Evolutionary conservation across 208 protist species (phyloP), one percentile per base, ranked within the genome.

Genomic region (Leishmania martiniquensis): DNA sequence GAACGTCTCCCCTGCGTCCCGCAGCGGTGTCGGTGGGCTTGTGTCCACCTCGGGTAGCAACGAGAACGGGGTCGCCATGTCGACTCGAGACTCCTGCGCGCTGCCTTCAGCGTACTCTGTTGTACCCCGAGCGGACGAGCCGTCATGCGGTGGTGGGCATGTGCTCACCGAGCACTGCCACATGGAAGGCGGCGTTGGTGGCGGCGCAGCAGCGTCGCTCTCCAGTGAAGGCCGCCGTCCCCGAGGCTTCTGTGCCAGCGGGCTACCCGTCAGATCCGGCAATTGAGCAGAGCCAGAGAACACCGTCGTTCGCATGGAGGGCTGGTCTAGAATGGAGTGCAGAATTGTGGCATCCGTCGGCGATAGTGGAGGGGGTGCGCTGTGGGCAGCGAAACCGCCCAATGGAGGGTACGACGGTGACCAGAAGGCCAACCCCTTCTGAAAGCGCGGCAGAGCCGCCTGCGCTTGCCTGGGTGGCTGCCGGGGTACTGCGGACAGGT

Each of bases 271-370:
- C 3, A 39, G 44, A 42, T n/a, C 34, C 5, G 25, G 13, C 47
- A n/a, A 25, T 52, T 37, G 49, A 57, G 6, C 54, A 37, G 45
- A 37, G 47, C 55, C 59, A 29, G 65, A 42, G 20, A 42, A 49
- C 1, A n/a, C 15, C 3, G 54, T 70, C 0, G 79, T 70, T 17
- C n/a, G 78, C 57, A 57, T 39, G 42, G 76, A 45, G 4, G 80
- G 81, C 75, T 72, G 49, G 47, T 76, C 75, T 74, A 88, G 60
- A 49, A 85, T 82, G 29, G 74, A 78, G 62, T 79, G 65, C 72
- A 88, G 62, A n/a, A 88, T 77, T 17, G 76, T 80, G 13, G 81
- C 57, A 63, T 89, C 85, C 0, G 85, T 79, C 25, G 85, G 85
- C 4, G 85, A 89, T 20, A 89, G 75, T 44, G 82, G 81, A 7